These are phyloP conservation scores for Phytophthora europaea DNA, from an alignment of 352 stramenopile genomes.

Conservation along the genomic window DNA sequence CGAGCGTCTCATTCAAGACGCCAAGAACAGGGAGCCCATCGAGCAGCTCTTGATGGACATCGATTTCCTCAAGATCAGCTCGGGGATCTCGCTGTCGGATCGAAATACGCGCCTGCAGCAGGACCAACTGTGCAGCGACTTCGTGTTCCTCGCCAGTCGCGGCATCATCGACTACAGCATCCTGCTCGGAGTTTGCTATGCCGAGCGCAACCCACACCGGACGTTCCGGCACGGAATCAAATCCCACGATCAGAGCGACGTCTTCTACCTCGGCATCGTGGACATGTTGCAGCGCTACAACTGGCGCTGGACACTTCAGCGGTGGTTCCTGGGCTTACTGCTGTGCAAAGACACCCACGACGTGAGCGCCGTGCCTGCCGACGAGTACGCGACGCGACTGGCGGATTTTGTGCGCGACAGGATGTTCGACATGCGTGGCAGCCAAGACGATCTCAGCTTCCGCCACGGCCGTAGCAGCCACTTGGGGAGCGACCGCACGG, in stretches of 20 bases:
- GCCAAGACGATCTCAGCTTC: conserved; percentile 27
- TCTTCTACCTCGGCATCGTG: conserved; percentile 85
- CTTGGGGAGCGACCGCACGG: conserved; percentile 6
- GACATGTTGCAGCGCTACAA: conserved; percentile 91
- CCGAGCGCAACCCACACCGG: conserved; percentile 39
- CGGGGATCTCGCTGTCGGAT: conserved; percentile 65
- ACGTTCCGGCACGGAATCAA: conserved; percentile 50
- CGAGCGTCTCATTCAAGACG: conserved; percentile 70
- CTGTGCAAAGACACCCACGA: conserved; percentile 88
- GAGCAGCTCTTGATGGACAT: conserved; percentile 89
- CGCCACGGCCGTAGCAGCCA: conserved; percentile 13
- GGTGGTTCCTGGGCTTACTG: conserved; percentile 75
- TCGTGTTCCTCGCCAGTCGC: conserved; percentile 84
- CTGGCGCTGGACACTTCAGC: conserved; percentile 87
- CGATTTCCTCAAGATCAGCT: conserved; percentile 84
- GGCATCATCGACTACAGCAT: conserved; percentile 91
- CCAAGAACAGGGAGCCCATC: conserved; percentile 69
- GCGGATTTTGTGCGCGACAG: conserved; percentile 78
- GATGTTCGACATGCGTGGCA: conserved; percentile 72
- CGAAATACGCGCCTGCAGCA: conserved; percentile 53
- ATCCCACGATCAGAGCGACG: conserved; percentile 60
- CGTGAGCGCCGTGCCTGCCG: conserved; percentile 79
- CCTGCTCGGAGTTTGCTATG: conserved; percentile 73
- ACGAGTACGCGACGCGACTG: conserved; percentile 77
- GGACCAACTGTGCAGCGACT: conserved; percentile 81